Evolutionary conservation across 1,284 basidiomycete genomes (phyloP), one percentile per base, ranked within the genome.

Genomic region (Sporisorium graminicola): DNA sequence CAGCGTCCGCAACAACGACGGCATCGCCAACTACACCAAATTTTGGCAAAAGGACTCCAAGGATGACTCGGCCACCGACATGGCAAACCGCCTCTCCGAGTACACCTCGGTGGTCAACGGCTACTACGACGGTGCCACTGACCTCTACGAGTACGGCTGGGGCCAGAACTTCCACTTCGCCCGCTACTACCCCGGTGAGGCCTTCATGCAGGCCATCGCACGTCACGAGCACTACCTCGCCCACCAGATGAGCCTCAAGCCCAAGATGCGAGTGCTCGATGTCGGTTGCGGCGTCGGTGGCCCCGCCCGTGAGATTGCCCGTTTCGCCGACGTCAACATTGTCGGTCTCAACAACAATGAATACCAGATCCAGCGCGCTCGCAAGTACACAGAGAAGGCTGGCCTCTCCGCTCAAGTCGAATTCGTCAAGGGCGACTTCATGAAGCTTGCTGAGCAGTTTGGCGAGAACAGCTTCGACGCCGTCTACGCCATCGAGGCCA

Each of bases 211-310:
- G 85, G 89, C 89, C 52, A 88, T 99, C 64, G 95, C 96, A 18
- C 92, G 97, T 59, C 96, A 99, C 86, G 96, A 99, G 88, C 96
- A 99, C 88, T 99, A 96, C 88, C 93, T 99, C 74, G 91, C 95
- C 95, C 76, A 75, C 47, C 67, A 72, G 33, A 85, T 85, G 84
- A 44, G 57, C 22, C 74, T 85, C 62, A 91, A 91, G 67, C 91
- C 94, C 7, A 93, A 94, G 46, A 97, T 97, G 95, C 91, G 92
- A 51, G 95, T 99, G 33, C 91, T 99, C 68, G 96, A 99, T 86
- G 95, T 99, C 68, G 96, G 96, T 40, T 99, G 97, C 86, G 96
- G 96, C 86, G 93, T 99, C 62, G 97, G 97, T 72, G 96, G 97
- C 0, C 96, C 96, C 33, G 96, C 96, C 4, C 91, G 96, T 50